Evolutionary conservation across 164 flowering plant species (phyloP).

Genomic region (Chimonanthus praecox): DNA sequence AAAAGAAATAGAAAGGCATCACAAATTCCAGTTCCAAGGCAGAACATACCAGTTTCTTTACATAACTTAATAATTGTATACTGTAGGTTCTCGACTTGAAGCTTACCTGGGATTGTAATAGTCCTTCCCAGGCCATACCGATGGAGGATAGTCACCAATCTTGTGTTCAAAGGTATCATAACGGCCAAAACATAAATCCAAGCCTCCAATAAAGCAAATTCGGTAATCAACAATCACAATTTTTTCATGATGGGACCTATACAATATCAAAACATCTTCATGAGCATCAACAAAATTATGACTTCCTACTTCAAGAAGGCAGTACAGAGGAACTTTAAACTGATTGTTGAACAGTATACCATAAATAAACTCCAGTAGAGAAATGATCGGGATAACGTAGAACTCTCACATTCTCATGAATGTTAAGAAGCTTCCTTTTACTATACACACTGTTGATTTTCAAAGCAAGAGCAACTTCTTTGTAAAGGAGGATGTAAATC

Average conservation of each 20-base stretch:
- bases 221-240: conserved; percentile 90
- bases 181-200: conserved; percentile 98
- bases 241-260: conserved; percentile 99
- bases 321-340: not conserved
- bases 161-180: conserved; percentile 81
- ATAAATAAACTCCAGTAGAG: conserved; percentile 86
- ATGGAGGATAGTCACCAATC: conserved; percentile 76
- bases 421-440: conserved; percentile 76
- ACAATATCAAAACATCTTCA: conserved; percentile 17
- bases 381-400: conserved; percentile 97
- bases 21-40: not conserved
- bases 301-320: not conserved
- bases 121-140: conserved; percentile 95
- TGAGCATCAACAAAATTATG: conserved; percentile 15
- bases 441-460: conserved; percentile 96
- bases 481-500: conserved; percentile 93
- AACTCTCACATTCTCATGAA: conserved; percentile 94
- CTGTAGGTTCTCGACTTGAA: not conserved
- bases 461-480: conserved; percentile 94
- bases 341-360: conserved; percentile 45
- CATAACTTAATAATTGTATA: not conserved
- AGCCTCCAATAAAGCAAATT: conserved; percentile 90
- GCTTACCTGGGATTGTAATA: conserved; percentile 89
- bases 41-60: not conserved
- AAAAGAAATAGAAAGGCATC: conserved; percentile 2